Conservation (phyloP, 2,329 filamentous ascomycete genomes). For the Blumeria hordei region DNA sequence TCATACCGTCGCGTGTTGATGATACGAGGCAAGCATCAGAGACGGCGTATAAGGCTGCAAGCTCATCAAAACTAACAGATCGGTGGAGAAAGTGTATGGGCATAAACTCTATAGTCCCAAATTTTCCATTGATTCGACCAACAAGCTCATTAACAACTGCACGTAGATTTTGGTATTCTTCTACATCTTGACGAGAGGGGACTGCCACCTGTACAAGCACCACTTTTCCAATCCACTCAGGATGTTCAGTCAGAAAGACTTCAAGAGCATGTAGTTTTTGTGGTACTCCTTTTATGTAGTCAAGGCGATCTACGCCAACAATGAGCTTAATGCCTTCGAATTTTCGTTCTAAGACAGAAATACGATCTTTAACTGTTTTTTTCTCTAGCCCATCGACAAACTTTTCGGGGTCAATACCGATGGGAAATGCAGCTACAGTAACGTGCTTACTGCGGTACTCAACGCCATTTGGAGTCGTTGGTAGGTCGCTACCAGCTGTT, state of each 20-base stretch:
- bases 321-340: slow-evolving; percentile 93
- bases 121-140: slow-evolving; percentile 88
- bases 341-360: slow-evolving; percentile 62
- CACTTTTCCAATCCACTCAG: slow-evolving; percentile 94
- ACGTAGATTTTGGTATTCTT: slow-evolving; percentile 90
- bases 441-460: slow-evolving; percentile 76
- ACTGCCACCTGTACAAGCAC: slow-evolving; percentile 92
- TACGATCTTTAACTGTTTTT: slow-evolving; percentile 67
- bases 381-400: slow-evolving; percentile 76
- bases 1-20: slow-evolving; percentile 97
- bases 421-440: slow-evolving; percentile 85
- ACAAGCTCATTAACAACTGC: slow-evolving; percentile 93
- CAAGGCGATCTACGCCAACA: slow-evolving; percentile 83
- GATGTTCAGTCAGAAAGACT: slow-evolving; percentile 88
- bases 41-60: slow-evolving; percentile 78
- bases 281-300: slow-evolving; percentile 97
- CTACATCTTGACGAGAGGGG: slow-evolving; percentile 81
- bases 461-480: slow-evolving; percentile 79
- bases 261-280: slow-evolving; percentile 94
- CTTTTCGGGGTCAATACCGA: slow-evolving; percentile 93
- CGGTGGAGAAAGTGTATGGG: slow-evolving; percentile 98
- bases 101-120: slow-evolving; percentile 95
- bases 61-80: slow-evolving; percentile 80
- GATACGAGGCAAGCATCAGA: slow-evolving; percentile 84
- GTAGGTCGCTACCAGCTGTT: slow-evolving; percentile 24